phyloP scores from a whole-genome alignment of 2,329 filamentous ascomycete species.

The Cercospora nicotianae region DNA sequence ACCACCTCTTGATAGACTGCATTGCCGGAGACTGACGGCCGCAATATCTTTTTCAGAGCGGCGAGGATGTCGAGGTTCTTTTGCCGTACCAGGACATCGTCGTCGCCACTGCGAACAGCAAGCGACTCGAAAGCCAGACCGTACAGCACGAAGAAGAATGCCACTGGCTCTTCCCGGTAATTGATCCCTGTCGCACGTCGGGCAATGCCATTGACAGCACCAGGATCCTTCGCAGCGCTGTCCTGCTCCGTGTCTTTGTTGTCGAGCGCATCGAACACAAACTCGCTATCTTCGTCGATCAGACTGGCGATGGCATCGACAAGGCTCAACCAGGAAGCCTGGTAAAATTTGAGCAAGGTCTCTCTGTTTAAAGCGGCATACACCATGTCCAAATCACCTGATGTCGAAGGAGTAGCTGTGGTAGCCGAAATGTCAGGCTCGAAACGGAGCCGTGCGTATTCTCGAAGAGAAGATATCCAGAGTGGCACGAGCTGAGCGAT shows the following conservation, averaged over 20 bases:
- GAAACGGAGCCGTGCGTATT: constrained; percentile 89
- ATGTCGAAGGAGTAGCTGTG: constrained; percentile 65
- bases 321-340: constrained; percentile 93
- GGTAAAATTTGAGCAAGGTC: constrained; percentile 91
- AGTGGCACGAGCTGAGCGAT: constrained; percentile 86
- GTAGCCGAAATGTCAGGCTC: constrained; percentile 97
- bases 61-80: constrained; percentile 73
- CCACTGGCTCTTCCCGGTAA: constrained; percentile 94
- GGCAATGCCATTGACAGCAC: constrained; percentile 36
- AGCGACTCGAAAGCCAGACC: constrained; percentile 95
- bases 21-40: constrained; percentile 91
- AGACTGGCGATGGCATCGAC: constrained; percentile 96
- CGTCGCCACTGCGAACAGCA: constrained; percentile 70
- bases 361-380: constrained; percentile 94
- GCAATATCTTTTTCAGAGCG: constrained; percentile 90
- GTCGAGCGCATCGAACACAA: constrained; percentile 94
- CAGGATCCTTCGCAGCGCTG: constrained; percentile 17
- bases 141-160: constrained; percentile 98
- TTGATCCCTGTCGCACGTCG: constrained; percentile 80
- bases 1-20: constrained; percentile 95
- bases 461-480: constrained; percentile 88
- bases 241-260: constrained; percentile 60
- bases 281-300: constrained; percentile 96
- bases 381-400: constrained; percentile 85
- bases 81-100: constrained; percentile 36